Percentiles rank a stretch among this genome's conserved stretches.
Evolutionary conservation across 1,139 yeast genomes (phyloP).

Genomic region (Diutina neorugosa): DNA sequence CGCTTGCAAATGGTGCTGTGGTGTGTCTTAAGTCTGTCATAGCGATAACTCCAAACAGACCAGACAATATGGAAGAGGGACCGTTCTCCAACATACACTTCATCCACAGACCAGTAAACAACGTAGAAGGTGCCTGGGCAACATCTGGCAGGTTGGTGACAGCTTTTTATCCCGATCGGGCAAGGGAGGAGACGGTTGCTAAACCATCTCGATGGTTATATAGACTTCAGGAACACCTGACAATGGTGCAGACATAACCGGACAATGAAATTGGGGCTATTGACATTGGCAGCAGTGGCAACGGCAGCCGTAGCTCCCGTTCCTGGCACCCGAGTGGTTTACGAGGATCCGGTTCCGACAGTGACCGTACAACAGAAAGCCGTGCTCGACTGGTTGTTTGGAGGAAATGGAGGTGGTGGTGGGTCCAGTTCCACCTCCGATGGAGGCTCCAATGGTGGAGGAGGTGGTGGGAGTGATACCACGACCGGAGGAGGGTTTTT

Average conservation of each 20-base stretch:
- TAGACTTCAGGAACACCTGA: background rate
- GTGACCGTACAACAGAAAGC: background rate
- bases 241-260: background rate
- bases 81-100: no score
- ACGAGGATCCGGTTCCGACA: background rate
- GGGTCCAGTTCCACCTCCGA: no score
- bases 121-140: no score
- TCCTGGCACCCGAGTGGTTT: background rate
- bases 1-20: no score
- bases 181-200: background rate
- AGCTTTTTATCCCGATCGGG: background rate
- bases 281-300: background rate
- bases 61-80: no score
- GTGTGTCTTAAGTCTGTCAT: no score
- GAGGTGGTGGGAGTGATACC: no score
- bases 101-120: no score
- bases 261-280: background rate
- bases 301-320: background rate
- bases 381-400: background rate
- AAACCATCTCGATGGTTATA: background rate
- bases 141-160: background rate
- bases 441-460: no score
- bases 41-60: no score
- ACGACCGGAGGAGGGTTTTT: background rate
- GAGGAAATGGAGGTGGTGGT: background rate